Conservation (phyloP, 805 yeast genomes). For the Metschnikowia similis region DNA sequence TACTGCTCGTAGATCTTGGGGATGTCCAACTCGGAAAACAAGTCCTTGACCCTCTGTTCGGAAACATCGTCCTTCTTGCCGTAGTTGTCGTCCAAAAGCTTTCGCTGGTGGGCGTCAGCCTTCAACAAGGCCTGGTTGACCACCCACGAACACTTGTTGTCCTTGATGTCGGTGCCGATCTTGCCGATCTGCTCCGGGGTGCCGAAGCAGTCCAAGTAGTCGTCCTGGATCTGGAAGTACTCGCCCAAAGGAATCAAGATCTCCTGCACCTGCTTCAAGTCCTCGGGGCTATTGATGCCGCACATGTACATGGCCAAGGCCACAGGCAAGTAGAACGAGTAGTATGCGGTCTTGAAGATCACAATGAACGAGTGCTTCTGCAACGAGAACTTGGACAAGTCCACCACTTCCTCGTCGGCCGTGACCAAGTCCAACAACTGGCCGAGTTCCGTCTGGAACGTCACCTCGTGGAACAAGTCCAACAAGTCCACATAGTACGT, state of each 20-base stretch:
- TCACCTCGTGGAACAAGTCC: constrained; percentile 94
- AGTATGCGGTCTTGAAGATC: constrained; percentile 94
- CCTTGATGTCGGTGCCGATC: constrained; percentile 97
- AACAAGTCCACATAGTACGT: constrained; percentile 81
- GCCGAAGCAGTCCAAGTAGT: constrained; percentile 94
- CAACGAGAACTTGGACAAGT: constrained; percentile 78
- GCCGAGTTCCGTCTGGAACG: constrained; percentile 96
- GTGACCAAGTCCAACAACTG: constrained; percentile 93
- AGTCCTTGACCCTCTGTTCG: constrained; percentile 66
- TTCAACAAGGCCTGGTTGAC: constrained; percentile 85
- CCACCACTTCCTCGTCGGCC: constrained; percentile 94
- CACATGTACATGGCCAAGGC: constrained; percentile 94
- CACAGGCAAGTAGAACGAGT: constrained; percentile 95
- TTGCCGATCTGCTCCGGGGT: constrained; percentile 97
- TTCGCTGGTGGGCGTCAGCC: constrained; percentile 77
- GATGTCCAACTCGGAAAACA: constrained; percentile 71
- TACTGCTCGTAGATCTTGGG: constrained; percentile 69
- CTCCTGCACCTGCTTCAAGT: constrained; percentile 82
- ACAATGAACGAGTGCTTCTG: constrained; percentile 93
- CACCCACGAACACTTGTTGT: constrained; percentile 98
- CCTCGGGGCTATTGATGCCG: constrained; percentile 65
- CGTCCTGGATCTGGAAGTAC: constrained; percentile 98
- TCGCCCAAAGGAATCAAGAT: constrained; percentile 93
- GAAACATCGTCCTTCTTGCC: constrained; percentile 71
- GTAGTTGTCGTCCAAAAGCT: constrained; percentile 77